Conservation (phyloP, 768 basidiomycete species). For the Panellus pusillus region DNA sequence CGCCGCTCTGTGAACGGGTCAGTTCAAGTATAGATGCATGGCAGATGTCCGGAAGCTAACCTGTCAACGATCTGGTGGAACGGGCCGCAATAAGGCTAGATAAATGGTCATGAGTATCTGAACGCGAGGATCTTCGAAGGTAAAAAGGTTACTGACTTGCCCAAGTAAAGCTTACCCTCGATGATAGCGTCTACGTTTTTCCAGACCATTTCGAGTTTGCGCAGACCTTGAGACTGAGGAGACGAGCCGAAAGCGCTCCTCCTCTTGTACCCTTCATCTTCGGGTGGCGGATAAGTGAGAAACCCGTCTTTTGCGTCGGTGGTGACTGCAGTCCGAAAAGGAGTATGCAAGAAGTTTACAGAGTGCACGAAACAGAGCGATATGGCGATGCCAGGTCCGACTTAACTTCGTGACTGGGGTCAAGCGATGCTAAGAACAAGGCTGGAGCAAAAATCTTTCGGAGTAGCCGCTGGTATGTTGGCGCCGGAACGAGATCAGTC, state of each 20-base stretch:
- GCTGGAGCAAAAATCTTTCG: not conserved
- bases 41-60: constrained; percentile 4
- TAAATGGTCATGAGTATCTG: constrained; percentile 21
- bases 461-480: not conserved
- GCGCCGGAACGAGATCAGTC: not conserved
- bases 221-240: constrained; percentile 18
- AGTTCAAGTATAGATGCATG: not conserved
- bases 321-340: constrained; percentile 11
- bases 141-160: constrained; percentile 58
- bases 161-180: constrained; percentile 64
- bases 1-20: constrained; percentile 47
- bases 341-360: constrained; percentile 1
- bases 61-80: constrained; percentile 65
- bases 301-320: constrained; percentile 17
- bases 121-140: constrained; percentile 13
- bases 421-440: constrained; percentile 20
- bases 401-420: not conserved
- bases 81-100: constrained; percentile 67
- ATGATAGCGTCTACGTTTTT: constrained; percentile 70
- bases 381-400: constrained; percentile 18
- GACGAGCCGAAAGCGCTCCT: constrained; percentile 5
- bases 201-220: constrained; percentile 49
- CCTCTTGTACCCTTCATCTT: constrained; percentile 26
- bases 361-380: constrained; percentile 13
- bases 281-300: constrained; percentile 6